Evolutionary conservation across 345 rosid species (phyloP).

Genomic region (Populus euphratica): DNA sequence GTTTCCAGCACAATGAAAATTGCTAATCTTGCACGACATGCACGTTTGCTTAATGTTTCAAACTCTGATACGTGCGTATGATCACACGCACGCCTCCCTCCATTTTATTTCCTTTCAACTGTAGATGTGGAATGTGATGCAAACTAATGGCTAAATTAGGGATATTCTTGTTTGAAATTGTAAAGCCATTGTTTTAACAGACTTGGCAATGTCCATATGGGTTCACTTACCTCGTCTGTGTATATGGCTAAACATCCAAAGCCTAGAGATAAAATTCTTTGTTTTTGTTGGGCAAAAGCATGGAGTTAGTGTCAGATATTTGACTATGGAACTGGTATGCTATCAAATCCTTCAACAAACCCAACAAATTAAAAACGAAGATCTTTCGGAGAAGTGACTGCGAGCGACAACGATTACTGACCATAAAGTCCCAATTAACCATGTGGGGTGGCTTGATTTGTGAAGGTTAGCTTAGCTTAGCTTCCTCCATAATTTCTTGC

Average conservation of each 20-base stretch:
- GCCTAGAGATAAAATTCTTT: not conserved
- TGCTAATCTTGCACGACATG: no score
- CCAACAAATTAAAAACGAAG: no score
- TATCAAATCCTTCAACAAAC: not conserved
- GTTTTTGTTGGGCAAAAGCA: conserved; percentile 7
- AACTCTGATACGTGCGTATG: no score
- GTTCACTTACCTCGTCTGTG: not conserved
- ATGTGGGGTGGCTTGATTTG: no score
- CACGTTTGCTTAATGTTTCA: no score
- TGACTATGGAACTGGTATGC: not conserved
- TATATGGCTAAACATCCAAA: not conserved
- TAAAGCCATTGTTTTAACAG: not conserved
- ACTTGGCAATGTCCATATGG: not conserved
- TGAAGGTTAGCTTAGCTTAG: not conserved
- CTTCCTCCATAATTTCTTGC: not conserved
- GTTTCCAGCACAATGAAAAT: no score
- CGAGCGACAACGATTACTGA: no score
- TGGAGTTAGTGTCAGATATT: not conserved
- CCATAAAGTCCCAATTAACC: no score
- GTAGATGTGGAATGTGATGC: not conserved
- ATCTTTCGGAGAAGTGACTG: no score
- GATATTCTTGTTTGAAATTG: not conserved
- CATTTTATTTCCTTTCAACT: no score
- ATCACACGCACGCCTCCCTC: no score
- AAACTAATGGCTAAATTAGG: not conserved